Evolutionary conservation across 2,329 filamentous ascomycete species (phyloP), one percentile per base, ranked within the genome.

Genomic region (Sclerotinia subarctica): DNA sequence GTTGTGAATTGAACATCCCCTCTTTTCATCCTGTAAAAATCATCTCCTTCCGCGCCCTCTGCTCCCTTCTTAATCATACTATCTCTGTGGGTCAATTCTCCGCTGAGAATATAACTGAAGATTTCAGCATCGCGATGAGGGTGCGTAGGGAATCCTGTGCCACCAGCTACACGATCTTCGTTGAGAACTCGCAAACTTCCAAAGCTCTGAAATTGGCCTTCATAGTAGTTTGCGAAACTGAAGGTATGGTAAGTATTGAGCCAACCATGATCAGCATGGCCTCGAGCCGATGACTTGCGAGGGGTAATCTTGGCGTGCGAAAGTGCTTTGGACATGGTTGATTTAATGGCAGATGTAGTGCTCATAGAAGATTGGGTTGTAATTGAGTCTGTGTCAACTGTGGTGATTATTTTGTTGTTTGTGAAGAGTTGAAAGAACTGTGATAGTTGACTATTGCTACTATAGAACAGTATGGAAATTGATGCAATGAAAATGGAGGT

Each of bases 1-100:
- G 90, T 93, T 13, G 93, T 96, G 79, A 96, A 96, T 76, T 96
- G 93, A 56, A 96, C 91, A 78, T 96, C 92, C 17, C 92, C 92
- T 49, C 92, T 84, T 75, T 86, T 85, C 82, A 96, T 89, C 46
- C 86, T 82, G 75, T 83, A 91, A 76, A 91, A 92, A 73, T 86
- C 82, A 76, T 91, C 87, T 21, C 77, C 82, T 24, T 76, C 69
- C 75, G 69, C 64, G 29, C 83, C 86, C 76, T 90, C 88, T 26
- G 82, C 79, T 57, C 87, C 87, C 79, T 89, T 92, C 78, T 86
- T 86, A 73, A 92, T 86, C 89, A 96, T 94, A 70, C 87, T 91
- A 80, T 96, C 93, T 59, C 92, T 89, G 81, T 96, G 93, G 59
- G 93, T 94, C 71, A 96, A 85, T 79, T 94, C 91, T 71, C 93